Percentiles rank a stretch among this genome's conserved stretches.
Conservation (phyloP, 345 rosid genomes). For the Firmiana major region DNA sequence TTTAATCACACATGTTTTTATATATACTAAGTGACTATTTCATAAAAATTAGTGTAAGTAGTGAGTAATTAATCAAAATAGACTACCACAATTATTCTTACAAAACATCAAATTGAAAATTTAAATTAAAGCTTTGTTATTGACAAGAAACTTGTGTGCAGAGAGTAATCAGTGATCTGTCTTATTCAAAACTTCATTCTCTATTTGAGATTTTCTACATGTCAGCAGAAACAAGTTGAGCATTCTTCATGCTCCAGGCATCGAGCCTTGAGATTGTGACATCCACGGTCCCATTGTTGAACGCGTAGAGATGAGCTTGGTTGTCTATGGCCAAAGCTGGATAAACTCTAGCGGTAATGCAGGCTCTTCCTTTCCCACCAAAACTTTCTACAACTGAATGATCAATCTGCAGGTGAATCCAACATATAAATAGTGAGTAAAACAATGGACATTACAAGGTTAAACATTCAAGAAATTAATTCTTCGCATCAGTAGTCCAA, state of each 20-base stretch:
- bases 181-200: neutral
- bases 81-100: too few species aligned
- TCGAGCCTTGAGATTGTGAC: conserved; percentile 21
- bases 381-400: conserved; percentile 60
- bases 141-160: neutral
- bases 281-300: conserved; percentile 26
- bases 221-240: conserved; percentile 10
- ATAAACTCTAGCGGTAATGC: conserved; percentile 59
- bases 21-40: too few species aligned
- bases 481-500: neutral
- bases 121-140: neutral
- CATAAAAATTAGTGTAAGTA: too few species aligned
- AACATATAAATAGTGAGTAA: neutral
- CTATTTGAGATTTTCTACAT: neutral
- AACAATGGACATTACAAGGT: neutral
- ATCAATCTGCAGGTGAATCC: conserved; percentile 34
- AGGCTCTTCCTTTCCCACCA: conserved; percentile 45
- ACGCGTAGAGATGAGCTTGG: conserved; percentile 31
- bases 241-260: conserved; percentile 44
- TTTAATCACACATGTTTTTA: too few species aligned
- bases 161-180: neutral
- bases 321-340: conserved; percentile 42
- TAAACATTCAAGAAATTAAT: neutral
- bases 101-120: too few species aligned
- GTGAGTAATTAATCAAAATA: too few species aligned